phyloP scores from a whole-genome alignment of 2,329 filamentous ascomycete species.

The Lizonia empirigonia region DNA sequence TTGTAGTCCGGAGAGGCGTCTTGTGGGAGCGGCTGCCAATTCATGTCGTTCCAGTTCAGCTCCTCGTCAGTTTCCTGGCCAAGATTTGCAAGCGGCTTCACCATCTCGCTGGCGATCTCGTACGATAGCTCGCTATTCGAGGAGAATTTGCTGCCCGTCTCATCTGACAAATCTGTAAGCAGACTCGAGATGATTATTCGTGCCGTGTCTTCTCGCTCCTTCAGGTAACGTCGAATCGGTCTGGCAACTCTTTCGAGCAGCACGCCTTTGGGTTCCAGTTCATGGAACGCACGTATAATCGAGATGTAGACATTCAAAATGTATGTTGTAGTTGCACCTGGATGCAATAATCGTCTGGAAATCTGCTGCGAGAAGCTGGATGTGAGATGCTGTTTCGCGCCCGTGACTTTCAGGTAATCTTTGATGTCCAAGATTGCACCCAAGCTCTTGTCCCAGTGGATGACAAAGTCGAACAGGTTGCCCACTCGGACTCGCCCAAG shows the following conservation, averaged over 20 bases:
- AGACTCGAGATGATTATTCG: conserved; percentile 77
- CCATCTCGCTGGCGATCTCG: conserved; percentile 69
- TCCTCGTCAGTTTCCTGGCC: conserved; percentile 62
- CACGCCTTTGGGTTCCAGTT: conserved; percentile 77
- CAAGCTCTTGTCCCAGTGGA: conserved; percentile 73
- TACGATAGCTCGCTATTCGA: conserved; percentile 69
- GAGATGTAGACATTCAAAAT: conserved; percentile 79
- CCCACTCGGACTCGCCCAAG: conserved; percentile 71
- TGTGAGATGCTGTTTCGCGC: conserved; percentile 72
- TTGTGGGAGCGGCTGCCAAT: conserved; percentile 89
- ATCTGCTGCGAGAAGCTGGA: conserved; percentile 70
- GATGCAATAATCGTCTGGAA: conserved; percentile 71
- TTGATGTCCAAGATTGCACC: conserved; percentile 76
- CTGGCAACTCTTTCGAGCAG: conserved; percentile 75
- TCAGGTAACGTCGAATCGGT: conserved; percentile 75
- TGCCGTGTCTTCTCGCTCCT: conserved; percentile 77
- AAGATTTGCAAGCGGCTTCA: conserved; percentile 63
- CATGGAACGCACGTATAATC: conserved; percentile 77
- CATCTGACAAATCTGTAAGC: conserved; percentile 65
- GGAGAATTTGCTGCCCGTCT: conserved; percentile 51
- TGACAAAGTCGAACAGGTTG: conserved; percentile 79
- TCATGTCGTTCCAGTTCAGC: conserved; percentile 89
- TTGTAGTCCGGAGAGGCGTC: conserved; percentile 91
- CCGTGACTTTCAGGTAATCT: conserved; percentile 70
- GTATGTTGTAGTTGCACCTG: conserved; percentile 75